A percentile compares a stretch with the other conserved stretches of the same genome.
Evolutionary conservation across 23 red algal genomes (phyloP).

Genomic region (Chondrus crispus): DNA sequence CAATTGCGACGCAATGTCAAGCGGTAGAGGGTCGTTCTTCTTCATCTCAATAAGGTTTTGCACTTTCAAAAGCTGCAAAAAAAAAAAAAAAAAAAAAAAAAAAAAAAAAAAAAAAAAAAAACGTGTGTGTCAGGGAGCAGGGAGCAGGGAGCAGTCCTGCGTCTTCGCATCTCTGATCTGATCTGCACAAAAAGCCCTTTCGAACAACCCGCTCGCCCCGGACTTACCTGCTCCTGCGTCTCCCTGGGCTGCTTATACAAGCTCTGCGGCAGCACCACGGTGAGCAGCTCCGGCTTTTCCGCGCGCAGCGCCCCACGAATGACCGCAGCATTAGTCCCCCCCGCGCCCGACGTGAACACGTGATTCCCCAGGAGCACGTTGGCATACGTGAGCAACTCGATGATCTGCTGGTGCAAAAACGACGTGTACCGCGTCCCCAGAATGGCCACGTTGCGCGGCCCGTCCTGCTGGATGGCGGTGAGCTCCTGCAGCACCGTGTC

Average conservation of each 20-base stretch:
- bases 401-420: conserved; percentile 98
- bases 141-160: no score
- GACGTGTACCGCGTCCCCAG: conserved; percentile 88
- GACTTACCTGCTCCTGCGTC: conserved; percentile 76
- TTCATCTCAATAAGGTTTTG: conserved; percentile 92
- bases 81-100: neutral
- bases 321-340: conserved; percentile 92
- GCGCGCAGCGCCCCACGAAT: conserved; percentile 98
- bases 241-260: conserved; percentile 83
- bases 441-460: conserved; percentile 95
- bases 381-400: conserved; percentile 97
- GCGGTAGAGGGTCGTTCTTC: conserved; percentile 91
- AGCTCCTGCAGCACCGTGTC: conserved; percentile 98
- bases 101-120: neutral
- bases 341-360: conserved; percentile 95
- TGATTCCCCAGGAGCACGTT: conserved; percentile 98
- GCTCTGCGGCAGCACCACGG: conserved; percentile 93
- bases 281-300: conserved; percentile 94
- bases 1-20: conserved; percentile 82
- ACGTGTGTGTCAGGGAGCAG: no score
- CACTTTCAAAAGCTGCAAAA: conserved; percentile 72
- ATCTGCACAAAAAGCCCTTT: no score
- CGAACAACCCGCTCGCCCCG: no score
- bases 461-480: conserved; percentile 91
- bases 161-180: no score